Percentiles rank a stretch among this genome's conserved stretches.
phyloP scores from a whole-genome alignment of 805 yeast genomes.

The Saccharomyces jurei region DNA sequence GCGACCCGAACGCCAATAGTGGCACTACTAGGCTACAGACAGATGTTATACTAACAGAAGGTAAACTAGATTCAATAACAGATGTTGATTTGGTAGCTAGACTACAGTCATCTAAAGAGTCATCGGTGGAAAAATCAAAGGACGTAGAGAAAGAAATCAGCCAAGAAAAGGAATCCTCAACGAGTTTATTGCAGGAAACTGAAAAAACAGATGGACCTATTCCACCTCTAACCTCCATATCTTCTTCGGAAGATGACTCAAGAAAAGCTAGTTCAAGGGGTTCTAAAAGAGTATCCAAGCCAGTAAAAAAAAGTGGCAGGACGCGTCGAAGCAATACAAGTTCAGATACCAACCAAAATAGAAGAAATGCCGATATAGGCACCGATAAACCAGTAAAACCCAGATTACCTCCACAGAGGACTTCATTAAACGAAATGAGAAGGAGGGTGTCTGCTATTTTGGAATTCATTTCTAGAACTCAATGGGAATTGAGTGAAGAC shows the following conservation, averaged over 20 bases:
- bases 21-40: constrained; percentile 3
- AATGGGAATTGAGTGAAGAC: constrained; percentile 71
- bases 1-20: background rate
- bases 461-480: constrained; percentile 85
- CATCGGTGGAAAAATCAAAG: background rate
- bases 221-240: constrained; percentile 1
- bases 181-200: background rate
- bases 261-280: constrained; percentile 5
- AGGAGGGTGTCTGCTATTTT: constrained; percentile 82
- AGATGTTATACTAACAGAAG: constrained; percentile 3
- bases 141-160: background rate
- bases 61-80: constrained; percentile 3
- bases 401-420: constrained; percentile 67
- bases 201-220: background rate
- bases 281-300: constrained; percentile 9
- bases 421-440: constrained; percentile 74
- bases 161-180: background rate
- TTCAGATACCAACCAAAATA: constrained; percentile 11
- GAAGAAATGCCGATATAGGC: constrained; percentile 34
- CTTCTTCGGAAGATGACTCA: constrained; percentile 9
- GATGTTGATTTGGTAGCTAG: constrained; percentile 1
- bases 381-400: constrained; percentile 74
- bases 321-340: constrained; percentile 14
- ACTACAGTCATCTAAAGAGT: background rate
- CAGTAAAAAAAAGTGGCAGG: constrained; percentile 8